phyloP scores from a whole-genome alignment of 202 grass and related monocot genomes.

The Cymbopogon flexuosus region DNA sequence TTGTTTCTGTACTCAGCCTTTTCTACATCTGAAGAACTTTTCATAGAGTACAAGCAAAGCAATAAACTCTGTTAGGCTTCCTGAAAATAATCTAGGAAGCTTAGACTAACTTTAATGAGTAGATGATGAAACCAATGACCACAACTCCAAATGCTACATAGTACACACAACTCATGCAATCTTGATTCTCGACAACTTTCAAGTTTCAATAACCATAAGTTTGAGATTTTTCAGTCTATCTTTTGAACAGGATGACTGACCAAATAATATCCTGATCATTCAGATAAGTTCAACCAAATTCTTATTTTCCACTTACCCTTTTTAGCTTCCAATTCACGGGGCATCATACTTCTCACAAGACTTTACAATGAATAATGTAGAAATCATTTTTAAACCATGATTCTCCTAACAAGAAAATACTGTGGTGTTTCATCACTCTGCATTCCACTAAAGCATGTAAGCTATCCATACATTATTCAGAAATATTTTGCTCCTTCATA shows the following conservation, averaged over 20 bases:
- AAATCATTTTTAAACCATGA: not conserved
- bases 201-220: no score
- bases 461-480: not conserved
- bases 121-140: constrained; percentile 18
- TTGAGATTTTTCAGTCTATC: not conserved
- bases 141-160: constrained; percentile 54
- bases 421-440: not conserved
- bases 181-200: no score
- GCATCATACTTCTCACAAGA: not conserved
- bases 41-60: not conserved
- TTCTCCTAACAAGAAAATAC: not conserved
- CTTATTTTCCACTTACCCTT: not conserved
- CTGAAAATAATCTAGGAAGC: not conserved
- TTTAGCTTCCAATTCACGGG: not conserved
- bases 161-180: constrained; percentile 40
- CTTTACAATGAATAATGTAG: not conserved
- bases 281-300: not conserved
- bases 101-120: constrained; percentile 38
- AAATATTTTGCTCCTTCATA: not conserved
- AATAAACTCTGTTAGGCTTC: not conserved
- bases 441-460: not conserved
- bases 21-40: not conserved
- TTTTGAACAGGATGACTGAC: not conserved
- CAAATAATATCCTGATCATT: not conserved
- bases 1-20: constrained; percentile 7